These are phyloP conservation scores for Pseudogymnoascus sp. DNA, from an alignment of 2,329 filamentous ascomycete genomes.

Conservation along the genomic window DNA sequence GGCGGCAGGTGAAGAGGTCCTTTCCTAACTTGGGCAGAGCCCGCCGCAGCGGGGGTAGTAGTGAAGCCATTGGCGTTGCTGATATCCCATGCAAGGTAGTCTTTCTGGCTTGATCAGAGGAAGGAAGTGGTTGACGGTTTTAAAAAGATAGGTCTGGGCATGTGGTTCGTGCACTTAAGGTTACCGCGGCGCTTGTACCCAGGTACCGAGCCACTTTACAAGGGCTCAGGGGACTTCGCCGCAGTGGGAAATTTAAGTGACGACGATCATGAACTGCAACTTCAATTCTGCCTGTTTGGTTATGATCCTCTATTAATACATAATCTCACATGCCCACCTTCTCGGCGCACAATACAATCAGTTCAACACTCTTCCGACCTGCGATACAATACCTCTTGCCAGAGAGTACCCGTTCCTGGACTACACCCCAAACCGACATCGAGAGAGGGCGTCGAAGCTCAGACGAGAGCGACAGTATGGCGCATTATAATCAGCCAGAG, in stretches of 20 bases:
- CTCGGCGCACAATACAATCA: conserved; percentile 25
- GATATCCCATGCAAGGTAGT: conserved; percentile 2
- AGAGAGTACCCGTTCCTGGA: conserved; percentile 11
- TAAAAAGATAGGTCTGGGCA: background rate
- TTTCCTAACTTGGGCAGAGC: conserved; percentile 23
- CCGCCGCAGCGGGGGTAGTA: conserved; percentile 25
- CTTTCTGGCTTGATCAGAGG: background rate
- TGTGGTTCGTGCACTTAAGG: conserved; percentile 7
- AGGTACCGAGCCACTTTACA: conserved; percentile 7
- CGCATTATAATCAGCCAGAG: conserved; percentile 18
- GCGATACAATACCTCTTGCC: conserved; percentile 31
- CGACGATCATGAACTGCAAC: background rate
- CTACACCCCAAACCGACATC: background rate
- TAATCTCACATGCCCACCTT: conserved; percentile 21
- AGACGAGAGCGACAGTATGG: conserved; percentile 9
- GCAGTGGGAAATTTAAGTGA: conserved; percentile 2
- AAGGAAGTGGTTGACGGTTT: background rate
- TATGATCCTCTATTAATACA: conserved; percentile 2
- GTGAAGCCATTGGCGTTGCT: conserved; percentile 25
- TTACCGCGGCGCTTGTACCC: conserved; percentile 8
- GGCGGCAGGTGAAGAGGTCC: conserved; percentile 27
- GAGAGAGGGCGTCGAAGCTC: conserved; percentile 1
- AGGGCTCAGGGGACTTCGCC: conserved; percentile 7
- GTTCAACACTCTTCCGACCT: conserved; percentile 30
- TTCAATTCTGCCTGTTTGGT: background rate